Percentiles rank a stretch among this genome's conserved stretches.
Evolutionary conservation across 495 filamentous ascomycete species (phyloP).

Genomic region (Massariosphaeria phaeospora): DNA sequence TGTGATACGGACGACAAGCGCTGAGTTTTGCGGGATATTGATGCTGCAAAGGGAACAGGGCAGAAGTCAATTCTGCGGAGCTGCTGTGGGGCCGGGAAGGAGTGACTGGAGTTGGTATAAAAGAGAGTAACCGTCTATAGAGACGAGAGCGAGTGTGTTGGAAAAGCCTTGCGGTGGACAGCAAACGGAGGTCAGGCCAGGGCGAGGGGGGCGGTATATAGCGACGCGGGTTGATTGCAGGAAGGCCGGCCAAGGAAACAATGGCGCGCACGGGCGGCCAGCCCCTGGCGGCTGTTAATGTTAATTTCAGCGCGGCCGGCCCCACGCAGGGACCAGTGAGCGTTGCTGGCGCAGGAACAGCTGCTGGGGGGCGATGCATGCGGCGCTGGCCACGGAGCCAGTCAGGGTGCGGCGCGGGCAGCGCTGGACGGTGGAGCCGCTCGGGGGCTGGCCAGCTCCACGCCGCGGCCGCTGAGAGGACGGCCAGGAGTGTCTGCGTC

Average conservation of each 20-base stretch:
- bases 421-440: slow-evolving; percentile 14
- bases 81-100: slow-evolving; percentile 13
- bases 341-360: not conserved
- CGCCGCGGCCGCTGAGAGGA: slow-evolving; percentile 13
- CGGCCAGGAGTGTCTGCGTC: not conserved
- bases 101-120: slow-evolving; percentile 27
- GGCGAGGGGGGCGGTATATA: slow-evolving; percentile 11
- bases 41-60: slow-evolving; percentile 29
- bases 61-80: slow-evolving; percentile 32
- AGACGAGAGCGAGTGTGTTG: slow-evolving; percentile 22
- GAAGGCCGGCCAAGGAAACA: slow-evolving; percentile 19
- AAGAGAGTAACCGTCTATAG: slow-evolving; percentile 27
- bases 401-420: not conserved
- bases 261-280: not conserved
- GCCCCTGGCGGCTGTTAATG: slow-evolving; percentile 20
- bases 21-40: slow-evolving; percentile 25
- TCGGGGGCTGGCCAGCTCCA: not conserved
- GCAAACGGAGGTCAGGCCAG: not conserved
- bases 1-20: slow-evolving; percentile 11
- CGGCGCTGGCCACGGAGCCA: slow-evolving; percentile 2
- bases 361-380: not conserved
- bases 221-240: slow-evolving; percentile 22
- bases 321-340: slow-evolving; percentile 10
- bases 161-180: slow-evolving; percentile 30
- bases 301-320: slow-evolving; percentile 27